phyloP scores from a whole-genome alignment of 805 yeast genomes.

The Candida chilensis region DNA sequence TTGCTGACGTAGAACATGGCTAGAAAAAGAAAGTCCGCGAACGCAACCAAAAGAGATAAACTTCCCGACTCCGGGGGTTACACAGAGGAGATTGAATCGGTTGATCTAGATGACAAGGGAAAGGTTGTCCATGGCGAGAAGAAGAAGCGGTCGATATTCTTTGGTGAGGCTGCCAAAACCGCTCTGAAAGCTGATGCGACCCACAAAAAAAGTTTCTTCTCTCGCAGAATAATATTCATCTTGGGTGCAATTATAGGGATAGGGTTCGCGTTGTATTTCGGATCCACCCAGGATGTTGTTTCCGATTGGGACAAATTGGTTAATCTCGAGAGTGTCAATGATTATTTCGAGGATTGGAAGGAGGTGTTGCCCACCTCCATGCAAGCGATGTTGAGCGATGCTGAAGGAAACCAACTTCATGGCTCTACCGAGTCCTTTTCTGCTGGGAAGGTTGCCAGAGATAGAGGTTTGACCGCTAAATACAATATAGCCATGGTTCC shows the following conservation, averaged over 20 bases:
- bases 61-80: too few species aligned
- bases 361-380: constrained; percentile 63
- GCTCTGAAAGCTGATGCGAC: constrained; percentile 80
- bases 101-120: too few species aligned
- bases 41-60: too few species aligned
- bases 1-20: too few species aligned
- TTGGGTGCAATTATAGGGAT: constrained; percentile 73
- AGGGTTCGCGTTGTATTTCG: constrained; percentile 52
- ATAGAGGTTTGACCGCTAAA: constrained; percentile 43
- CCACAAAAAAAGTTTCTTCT: constrained; percentile 52
- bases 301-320: constrained; percentile 41
- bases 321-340: constrained; percentile 48
- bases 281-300: constrained; percentile 30
- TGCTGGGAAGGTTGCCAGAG: constrained; percentile 62
- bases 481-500: constrained; percentile 90
- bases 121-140: too few species aligned
- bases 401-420: constrained; percentile 30
- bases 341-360: constrained; percentile 62
- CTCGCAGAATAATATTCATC: constrained; percentile 52
- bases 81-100: too few species aligned
- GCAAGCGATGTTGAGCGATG: constrained; percentile 47
- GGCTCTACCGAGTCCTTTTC: constrained; percentile 79
- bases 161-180: constrained; percentile 88
- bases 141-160: too few species aligned
- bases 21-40: too few species aligned